Conservation (phyloP, 371 early-diverging fungal genomes). For the Lichtheimia ramosa region DNA sequence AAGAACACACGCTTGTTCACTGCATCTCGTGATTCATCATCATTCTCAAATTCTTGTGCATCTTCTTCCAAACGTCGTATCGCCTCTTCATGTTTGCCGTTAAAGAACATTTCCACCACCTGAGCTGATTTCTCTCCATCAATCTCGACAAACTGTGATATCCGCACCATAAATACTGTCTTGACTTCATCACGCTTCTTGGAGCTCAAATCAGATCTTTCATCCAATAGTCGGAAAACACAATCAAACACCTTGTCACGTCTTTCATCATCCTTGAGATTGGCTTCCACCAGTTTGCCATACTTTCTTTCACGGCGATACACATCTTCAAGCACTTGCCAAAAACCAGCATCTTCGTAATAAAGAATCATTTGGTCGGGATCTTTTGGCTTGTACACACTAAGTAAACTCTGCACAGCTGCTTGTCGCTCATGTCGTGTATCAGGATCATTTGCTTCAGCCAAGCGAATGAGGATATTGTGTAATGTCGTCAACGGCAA, state of each 20-base stretch:
- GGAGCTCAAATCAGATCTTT: conserved; percentile 45
- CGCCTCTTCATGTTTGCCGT: conserved; percentile 63
- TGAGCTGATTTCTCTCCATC: conserved; percentile 67
- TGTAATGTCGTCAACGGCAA: conserved; percentile 60
- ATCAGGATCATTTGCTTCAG: conserved; percentile 48
- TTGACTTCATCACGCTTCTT: conserved; percentile 60
- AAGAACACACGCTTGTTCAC: conserved; percentile 59
- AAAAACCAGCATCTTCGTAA: conserved; percentile 72
- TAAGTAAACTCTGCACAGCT: conserved; percentile 66
- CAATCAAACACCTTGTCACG: conserved; percentile 58
- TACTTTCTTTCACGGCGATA: conserved; percentile 63
- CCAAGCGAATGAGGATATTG: conserved; percentile 60
- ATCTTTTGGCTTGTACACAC: conserved; percentile 61
- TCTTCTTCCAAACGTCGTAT: conserved; percentile 57
- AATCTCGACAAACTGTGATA: conserved; percentile 69
- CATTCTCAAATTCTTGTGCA: conserved; percentile 48
- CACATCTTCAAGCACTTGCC: conserved; percentile 69
- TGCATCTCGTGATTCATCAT: conserved; percentile 39
- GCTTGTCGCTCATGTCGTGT: conserved; percentile 67
- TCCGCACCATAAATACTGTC: conserved; percentile 58
- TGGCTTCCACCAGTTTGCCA: conserved; percentile 67
- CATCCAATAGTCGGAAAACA: conserved; percentile 53
- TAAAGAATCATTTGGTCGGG: conserved; percentile 53
- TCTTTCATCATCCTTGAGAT: conserved; percentile 66
- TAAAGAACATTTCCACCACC: conserved; percentile 59